A percentile compares a stretch with the other conserved stretches of the same genome.
Conservation (phyloP, 352 stramenopile species). For the Globisporangium viniferum region DNA sequence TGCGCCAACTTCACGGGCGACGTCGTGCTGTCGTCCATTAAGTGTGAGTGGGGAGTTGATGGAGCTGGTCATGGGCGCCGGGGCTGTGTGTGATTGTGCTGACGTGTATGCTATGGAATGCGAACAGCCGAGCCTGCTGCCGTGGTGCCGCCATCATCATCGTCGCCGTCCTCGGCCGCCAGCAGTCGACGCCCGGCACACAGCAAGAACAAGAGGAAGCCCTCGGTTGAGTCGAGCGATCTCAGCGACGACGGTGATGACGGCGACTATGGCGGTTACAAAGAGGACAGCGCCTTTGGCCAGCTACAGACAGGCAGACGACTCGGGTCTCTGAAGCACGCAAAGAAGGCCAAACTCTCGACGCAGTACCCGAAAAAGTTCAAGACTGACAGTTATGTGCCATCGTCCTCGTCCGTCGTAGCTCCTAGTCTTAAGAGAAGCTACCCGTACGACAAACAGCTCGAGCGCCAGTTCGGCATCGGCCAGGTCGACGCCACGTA, state of each 20-base stretch:
- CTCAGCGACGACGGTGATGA: too few species aligned
- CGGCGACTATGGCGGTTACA: too few species aligned
- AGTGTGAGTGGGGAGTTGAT: not conserved
- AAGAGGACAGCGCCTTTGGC: too few species aligned
- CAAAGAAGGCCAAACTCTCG: slow-evolving; percentile 3
- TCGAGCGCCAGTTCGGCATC: slow-evolving; percentile 24
- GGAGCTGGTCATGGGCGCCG: not conserved
- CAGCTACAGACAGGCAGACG: not conserved
- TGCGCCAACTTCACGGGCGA: slow-evolving; percentile 67
- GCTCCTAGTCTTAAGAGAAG: not conserved
- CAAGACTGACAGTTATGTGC: not conserved
- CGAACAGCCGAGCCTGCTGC: too few species aligned
- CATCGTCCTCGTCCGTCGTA: too few species aligned
- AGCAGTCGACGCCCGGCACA: too few species aligned
- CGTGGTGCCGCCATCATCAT: too few species aligned
- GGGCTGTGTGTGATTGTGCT: too few species aligned
- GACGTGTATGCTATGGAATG: not conserved
- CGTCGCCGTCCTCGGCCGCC: too few species aligned
- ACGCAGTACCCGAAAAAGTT: not conserved
- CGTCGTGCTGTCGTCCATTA: slow-evolving; percentile 39
- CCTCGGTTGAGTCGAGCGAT: too few species aligned
- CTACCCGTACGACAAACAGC: not conserved
- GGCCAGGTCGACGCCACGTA: slow-evolving; percentile 45
- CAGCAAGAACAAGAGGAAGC: too few species aligned
- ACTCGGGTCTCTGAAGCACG: not conserved